Evolutionary conservation across 2,329 filamentous ascomycete genomes (phyloP).

Genomic region (Ophiostoma sp.): DNA sequence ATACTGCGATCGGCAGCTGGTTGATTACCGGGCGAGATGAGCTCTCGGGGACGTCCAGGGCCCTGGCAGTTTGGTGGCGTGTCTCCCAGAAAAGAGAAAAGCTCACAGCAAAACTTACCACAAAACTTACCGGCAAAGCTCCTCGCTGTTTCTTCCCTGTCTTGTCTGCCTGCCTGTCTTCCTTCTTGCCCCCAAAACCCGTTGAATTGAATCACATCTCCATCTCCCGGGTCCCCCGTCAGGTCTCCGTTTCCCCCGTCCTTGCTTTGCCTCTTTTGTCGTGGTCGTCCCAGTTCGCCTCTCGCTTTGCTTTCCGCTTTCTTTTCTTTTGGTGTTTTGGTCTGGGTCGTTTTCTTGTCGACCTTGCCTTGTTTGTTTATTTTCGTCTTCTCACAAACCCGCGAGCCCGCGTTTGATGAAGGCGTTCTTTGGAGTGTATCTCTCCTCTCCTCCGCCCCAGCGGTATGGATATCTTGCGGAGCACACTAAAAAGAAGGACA

Average conservation of each 20-base stretch:
- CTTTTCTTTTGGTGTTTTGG: neutral
- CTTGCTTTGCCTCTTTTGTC: neutral
- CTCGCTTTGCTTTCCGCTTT: neutral
- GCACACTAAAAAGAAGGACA: neutral
- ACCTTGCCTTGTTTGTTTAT: neutral
- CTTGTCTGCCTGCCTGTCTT: neutral
- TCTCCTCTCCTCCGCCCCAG: neutral
- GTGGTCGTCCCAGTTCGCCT: neutral
- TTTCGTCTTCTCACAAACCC: neutral
- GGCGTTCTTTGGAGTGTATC: neutral
- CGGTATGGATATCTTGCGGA: neutral
- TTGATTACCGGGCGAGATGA: constrained; percentile 12
- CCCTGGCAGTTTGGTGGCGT: neutral
- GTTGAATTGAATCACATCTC: neutral
- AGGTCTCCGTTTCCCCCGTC: neutral
- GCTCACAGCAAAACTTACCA: too few relatives aligned
- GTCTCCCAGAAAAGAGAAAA: neutral
- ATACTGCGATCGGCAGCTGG: neutral
- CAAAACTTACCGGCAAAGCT: too few relatives aligned
- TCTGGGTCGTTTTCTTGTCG: neutral
- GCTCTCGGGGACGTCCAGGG: neutral
- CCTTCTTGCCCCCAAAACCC: neutral
- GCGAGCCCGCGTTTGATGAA: neutral
- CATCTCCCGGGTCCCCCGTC: neutral
- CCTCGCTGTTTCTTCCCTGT: neutral